These are phyloP conservation scores for Neodidymelliopsis sp. DNA, from an alignment of 2,329 filamentous ascomycete species.

Conservation along the genomic window DNA sequence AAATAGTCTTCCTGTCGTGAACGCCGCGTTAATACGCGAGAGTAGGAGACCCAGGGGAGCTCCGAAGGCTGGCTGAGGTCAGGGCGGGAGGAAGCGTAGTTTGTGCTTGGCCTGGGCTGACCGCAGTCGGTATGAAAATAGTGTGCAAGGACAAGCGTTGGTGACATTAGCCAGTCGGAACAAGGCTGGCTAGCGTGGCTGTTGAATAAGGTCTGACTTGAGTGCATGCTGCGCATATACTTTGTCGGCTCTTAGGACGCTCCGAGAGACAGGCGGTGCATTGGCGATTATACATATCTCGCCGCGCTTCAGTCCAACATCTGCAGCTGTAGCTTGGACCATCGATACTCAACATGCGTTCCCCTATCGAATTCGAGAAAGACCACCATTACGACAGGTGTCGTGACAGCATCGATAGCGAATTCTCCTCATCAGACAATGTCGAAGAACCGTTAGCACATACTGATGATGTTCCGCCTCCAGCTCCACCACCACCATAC, in stretches of 20 bases:
- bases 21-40: neutral
- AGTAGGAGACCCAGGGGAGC: constrained; percentile 5
- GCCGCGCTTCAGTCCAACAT: constrained; percentile 24
- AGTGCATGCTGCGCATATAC: constrained; percentile 12
- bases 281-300: constrained; percentile 20
- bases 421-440: constrained; percentile 25
- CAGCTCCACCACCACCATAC: constrained; percentile 37
- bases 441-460: constrained; percentile 19
- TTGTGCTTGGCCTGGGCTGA: constrained; percentile 21
- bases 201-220: constrained; percentile 12
- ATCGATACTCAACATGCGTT: constrained; percentile 26
- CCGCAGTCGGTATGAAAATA: constrained; percentile 29
- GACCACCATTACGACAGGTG: constrained; percentile 29
- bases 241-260: constrained; percentile 23
- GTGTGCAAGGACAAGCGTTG: constrained; percentile 13
- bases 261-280: constrained; percentile 26
- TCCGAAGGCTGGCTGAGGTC: constrained; percentile 23
- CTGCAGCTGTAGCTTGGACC: constrained; percentile 5
- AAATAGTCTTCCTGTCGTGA: neutral
- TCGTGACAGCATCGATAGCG: constrained; percentile 33
- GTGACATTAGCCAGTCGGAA: constrained; percentile 11
- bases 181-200: constrained; percentile 15
- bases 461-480: constrained; percentile 6
- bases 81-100: constrained; percentile 14
- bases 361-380: constrained; percentile 36